Evolutionary conservation across 2,329 filamentous ascomycete genomes (phyloP).

Genomic region (Bipolaris oryzae): DNA sequence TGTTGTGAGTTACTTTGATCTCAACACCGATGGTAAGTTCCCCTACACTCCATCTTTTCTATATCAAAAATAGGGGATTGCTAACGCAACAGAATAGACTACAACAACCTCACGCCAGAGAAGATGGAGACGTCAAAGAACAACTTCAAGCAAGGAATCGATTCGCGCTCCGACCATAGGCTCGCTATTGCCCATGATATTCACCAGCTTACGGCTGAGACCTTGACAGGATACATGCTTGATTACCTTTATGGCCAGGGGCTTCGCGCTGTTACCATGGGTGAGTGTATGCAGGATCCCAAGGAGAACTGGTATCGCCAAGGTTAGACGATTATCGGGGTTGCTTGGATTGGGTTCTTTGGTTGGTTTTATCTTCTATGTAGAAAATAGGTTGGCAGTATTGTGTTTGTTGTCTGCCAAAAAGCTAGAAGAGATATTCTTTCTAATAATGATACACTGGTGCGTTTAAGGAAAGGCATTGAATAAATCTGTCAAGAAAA

Average conservation of each 20-base stretch:
- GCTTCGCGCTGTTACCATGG: conserved; percentile 55
- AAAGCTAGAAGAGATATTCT: too few species aligned
- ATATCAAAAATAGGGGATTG: background rate
- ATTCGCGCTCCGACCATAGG: conserved; percentile 24
- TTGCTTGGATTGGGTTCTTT: too few species aligned
- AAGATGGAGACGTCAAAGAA: conserved; percentile 43
- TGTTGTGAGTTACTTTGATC: conserved; percentile 65
- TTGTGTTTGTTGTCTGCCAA: too few species aligned
- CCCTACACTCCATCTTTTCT: too few species aligned
- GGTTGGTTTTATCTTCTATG: too few species aligned
- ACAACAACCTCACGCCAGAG: conserved; percentile 37
- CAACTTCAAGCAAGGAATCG: conserved; percentile 44
- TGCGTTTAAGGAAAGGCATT: too few species aligned
- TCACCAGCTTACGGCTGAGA: conserved; percentile 53
- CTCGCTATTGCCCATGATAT: conserved; percentile 62
- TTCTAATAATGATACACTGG: too few species aligned
- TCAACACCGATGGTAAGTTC: conserved; percentile 59
- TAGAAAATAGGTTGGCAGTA: too few species aligned
- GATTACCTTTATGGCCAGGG: conserved; percentile 47
- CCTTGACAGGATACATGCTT: conserved; percentile 54
- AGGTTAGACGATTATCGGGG: background rate
- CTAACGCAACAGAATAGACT: conserved; percentile 20
- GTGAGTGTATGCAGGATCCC: conserved; percentile 56
- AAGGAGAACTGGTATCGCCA: conserved; percentile 54
- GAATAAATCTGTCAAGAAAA: too few species aligned